Conservation (phyloP, 1,284 basidiomycete species). For the Moniliophthora roreri region DNA sequence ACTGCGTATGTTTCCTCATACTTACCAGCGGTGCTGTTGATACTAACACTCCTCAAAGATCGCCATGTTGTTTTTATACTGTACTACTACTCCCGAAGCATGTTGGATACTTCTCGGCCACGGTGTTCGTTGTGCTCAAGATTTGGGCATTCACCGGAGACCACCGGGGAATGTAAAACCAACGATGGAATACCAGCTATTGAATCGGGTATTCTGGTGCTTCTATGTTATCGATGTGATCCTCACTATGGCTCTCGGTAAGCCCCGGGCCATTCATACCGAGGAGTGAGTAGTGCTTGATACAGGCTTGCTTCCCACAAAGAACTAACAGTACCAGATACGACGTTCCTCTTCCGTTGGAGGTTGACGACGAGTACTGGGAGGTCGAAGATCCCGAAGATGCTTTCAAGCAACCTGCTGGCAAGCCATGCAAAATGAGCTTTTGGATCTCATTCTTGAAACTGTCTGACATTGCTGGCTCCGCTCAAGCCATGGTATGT, state of each 20-base stretch:
- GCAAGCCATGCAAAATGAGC: conserved; percentile 1
- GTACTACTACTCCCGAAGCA: conserved; percentile 65
- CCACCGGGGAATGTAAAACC: conserved; percentile 1
- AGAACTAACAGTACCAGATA: conserved; percentile 8
- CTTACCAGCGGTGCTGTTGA: background rate
- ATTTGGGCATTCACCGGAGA: conserved; percentile 13
- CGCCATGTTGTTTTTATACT: conserved; percentile 48
- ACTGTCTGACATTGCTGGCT: conserved; percentile 12
- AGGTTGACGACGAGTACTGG: conserved; percentile 37
- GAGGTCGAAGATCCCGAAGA: conserved; percentile 3
- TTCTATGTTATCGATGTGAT: conserved; percentile 11
- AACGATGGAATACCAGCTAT: conserved; percentile 12
- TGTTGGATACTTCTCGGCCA: conserved; percentile 69
- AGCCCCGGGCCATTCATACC: conserved; percentile 8
- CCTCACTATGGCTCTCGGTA: conserved; percentile 9
- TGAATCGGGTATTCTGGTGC: conserved; percentile 17
- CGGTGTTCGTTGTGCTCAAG: conserved; percentile 14
- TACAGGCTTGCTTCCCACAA: background rate
- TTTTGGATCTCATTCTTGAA: conserved; percentile 11
- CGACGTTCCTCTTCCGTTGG: conserved; percentile 24
- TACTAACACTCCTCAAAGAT: conserved; percentile 30
- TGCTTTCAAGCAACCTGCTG: conserved; percentile 3
- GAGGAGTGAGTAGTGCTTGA: conserved; percentile 11
- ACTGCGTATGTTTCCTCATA: conserved; percentile 30
- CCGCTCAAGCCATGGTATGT: too few relatives aligned